Evolutionary conservation across 2,329 filamentous ascomycete genomes (phyloP), one percentile per base, ranked within the genome.

Genomic region (Fusarium longipes): DNA sequence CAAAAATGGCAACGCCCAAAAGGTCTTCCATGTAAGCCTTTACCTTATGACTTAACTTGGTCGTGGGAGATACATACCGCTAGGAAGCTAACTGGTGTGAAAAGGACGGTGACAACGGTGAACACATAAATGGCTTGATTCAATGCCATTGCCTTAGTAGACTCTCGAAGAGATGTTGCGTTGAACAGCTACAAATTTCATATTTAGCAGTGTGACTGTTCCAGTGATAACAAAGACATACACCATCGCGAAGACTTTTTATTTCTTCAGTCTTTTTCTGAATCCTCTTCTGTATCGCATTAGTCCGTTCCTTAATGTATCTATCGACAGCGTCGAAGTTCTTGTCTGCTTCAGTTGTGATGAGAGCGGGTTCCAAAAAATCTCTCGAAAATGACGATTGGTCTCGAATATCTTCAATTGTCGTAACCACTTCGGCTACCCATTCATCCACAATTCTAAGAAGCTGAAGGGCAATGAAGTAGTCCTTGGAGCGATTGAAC

Each of bases 21-120:
- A 15, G 0, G 45, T 56, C 52, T 56, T 0, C 0, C 2, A 0
- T 8, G 11, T 52, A 1, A 55, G 44, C 14, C 20, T 25, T 3
- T 1, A 22, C 30, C 4, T 6, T 20, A 5, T 7, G 6, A 30
- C 12, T 9, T 6, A n/a, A n/a, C n/a, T n/a, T n/a, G n/a, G n/a
- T 5, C 1, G 2, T 17, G 2, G 3, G 5, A 7, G 17, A 15
- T 1, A 2, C 51, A 0, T 51, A 55, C 52, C 8, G 52, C 52
- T 12, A 55, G 10, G 20, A 55, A 39, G 18, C 45, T 39, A 0
- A 27, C 17, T n/a, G 52, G 45, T 0, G 33, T 33, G 6, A 56
- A 56, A 0, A 53, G n/a, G 0, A 56, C 27, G 0, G 52, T 52
- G 0, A 52, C 25, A 0, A 52, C n/a, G 0, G 52, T 55, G 4